Conservation (phyloP, 1,284 basidiomycete genomes). For the Spongiforma sp. region DNA sequence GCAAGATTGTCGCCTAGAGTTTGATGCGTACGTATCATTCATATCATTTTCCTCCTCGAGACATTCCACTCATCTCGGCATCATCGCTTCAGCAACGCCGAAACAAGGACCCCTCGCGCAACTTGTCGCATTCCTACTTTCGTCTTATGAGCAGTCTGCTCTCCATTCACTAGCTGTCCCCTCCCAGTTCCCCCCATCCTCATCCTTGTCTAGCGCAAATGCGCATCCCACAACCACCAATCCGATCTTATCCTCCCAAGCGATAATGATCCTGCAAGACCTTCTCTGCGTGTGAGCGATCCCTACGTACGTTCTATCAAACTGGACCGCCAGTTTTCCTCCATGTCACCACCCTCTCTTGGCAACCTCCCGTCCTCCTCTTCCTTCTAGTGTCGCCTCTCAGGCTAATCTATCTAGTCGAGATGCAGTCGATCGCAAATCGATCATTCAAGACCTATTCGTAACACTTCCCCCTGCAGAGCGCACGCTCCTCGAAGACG, state of each 20-base stretch:
- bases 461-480: slow-evolving; percentile 64
- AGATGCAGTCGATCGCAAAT: slow-evolving; percentile 52
- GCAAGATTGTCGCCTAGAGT: slow-evolving; percentile 68
- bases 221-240: too few relatives aligned
- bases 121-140: too few relatives aligned
- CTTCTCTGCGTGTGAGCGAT: slow-evolving; percentile 82
- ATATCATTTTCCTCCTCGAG: too few relatives aligned
- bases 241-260: slow-evolving; percentile 30
- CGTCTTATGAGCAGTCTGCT: too few relatives aligned
- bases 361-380: slow-evolving; percentile 26
- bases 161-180: slow-evolving; percentile 65
- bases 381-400: slow-evolving; percentile 12
- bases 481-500: slow-evolving; percentile 53
- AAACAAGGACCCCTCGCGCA: too few relatives aligned
- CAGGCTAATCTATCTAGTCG: slow-evolving; percentile 11
- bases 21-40: slow-evolving; percentile 62
- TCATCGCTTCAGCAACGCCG: too few relatives aligned
- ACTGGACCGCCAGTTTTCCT: too few relatives aligned
- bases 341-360: slow-evolving; percentile 6
- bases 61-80: too few relatives aligned
- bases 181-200: too few relatives aligned
- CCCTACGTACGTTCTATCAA: slow-evolving; percentile 70
- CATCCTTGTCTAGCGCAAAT: slow-evolving; percentile 25
- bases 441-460: slow-evolving; percentile 73
- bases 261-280: slow-evolving; percentile 73